A percentile compares a stretch with the other conserved stretches of the same genome.
Evolutionary conservation across 331 rosid species (phyloP).

Genomic region (Pyrus hybrid): DNA sequence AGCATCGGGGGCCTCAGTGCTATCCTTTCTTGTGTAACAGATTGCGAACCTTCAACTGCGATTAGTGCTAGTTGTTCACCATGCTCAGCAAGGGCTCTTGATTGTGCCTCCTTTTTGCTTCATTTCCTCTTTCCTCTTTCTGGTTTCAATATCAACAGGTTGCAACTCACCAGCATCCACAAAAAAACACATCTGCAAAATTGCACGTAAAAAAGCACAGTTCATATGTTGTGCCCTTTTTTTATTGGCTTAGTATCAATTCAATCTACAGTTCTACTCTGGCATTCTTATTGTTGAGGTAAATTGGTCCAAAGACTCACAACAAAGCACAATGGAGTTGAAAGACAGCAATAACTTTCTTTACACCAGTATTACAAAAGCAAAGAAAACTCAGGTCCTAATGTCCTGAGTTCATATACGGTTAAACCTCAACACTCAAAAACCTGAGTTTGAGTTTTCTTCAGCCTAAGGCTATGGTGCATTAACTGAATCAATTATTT

Average conservation of each 20-base stretch:
- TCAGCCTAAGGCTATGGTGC: not conserved
- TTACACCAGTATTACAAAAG: not conserved
- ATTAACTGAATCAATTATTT: not conserved
- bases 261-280: not conserved
- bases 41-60: conserved; percentile 74
- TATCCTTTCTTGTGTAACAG: conserved; percentile 63
- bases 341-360: not conserved
- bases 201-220: conserved; percentile 14
- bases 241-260: not conserved
- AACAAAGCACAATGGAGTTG: not conserved
- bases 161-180: conserved; percentile 95
- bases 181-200: conserved; percentile 80
- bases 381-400: not conserved
- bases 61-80: conserved; percentile 92
- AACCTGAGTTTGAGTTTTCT: not conserved
- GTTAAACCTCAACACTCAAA: not conserved
- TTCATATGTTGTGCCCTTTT: not conserved
- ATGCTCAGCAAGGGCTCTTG: conserved; percentile 72
- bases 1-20: conserved; percentile 92
- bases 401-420: not conserved
- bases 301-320: not conserved
- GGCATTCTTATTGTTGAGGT: not conserved
- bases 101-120: conserved; percentile 66
- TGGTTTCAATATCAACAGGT: conserved; percentile 78
- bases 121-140: conserved; percentile 83